Base-by-base conservation (phyloP, 2,329 filamentous ascomycete genomes). In the Ampelomyces quisqualis region DNA sequence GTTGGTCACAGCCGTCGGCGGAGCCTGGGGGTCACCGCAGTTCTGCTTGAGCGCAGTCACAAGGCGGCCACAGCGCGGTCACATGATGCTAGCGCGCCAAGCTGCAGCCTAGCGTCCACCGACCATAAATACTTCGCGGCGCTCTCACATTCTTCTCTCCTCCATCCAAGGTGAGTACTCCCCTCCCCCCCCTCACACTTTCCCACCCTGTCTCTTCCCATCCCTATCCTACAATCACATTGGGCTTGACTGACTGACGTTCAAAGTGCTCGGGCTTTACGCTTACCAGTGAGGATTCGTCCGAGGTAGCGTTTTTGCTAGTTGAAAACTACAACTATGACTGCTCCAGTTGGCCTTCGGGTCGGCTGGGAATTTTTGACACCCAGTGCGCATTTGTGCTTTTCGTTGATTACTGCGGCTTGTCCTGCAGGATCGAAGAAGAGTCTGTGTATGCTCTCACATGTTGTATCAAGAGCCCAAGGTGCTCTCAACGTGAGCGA, bases 281-380 rank as follows among this genome's bases (percentile, higher is more conserved):
- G 82, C 80, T 80, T 84, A 81, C 80, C 83, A 85, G 82, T 89
- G 85, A 89, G 82, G 85, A 88, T 84, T 82, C 79, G 82, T 88
- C 86, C 81, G 86, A 89, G 84, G 81, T 80, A 79, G 80, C 79
- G 78, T 88, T 88, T 86, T 88, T 88, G 85, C 85, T 88, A 86
- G 84, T 87, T 88, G 84, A 86, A 86, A 87, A 86, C 84, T 87
- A 86, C 76, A 74, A 77, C 76, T 77, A 80, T 64, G 85, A 88
- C 85, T 77, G 77, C 85, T 90, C 76, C 76, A 77, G 73, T 78
- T 79, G 81, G 83, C 78, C 79, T 77, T 75, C 74, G 77, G 78
- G 76, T 78, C 79, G 80, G 73, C 74, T 78, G 77, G 84, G 85
- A 89, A 89, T 89, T 84, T 89, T 89, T 88, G 84, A 73, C 64